Conservation (phyloP, 129 eudicot genomes). For the Mikania micrantha region DNA sequence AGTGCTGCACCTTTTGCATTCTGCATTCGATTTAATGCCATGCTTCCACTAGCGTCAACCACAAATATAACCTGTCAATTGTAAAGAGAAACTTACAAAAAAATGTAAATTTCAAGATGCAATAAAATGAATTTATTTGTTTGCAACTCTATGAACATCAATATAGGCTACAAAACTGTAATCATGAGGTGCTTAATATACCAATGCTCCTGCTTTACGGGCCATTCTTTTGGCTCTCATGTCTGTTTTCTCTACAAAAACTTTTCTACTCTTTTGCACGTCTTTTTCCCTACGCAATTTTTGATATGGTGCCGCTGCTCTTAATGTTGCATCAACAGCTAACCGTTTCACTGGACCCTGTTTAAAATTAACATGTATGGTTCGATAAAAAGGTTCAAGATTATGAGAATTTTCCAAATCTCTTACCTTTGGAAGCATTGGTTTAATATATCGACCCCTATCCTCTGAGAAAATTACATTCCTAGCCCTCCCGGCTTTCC, state of each 20-base stretch:
- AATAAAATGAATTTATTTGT: not conserved
- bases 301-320: constrained; percentile 99
- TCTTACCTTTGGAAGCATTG: constrained; percentile 95
- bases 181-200: constrained; percentile 18
- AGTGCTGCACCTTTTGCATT: constrained; percentile 99
- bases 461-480: constrained; percentile 97
- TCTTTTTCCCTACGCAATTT: constrained; percentile 76
- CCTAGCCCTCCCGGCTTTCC: constrained; percentile 97
- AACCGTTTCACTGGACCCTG: constrained; percentile 95
- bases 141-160: not conserved
- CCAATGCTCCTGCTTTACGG: constrained; percentile 98
- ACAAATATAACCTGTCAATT: constrained; percentile 81
- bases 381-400: not conserved
- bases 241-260: constrained; percentile 86
- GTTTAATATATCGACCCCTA: constrained; percentile 93
- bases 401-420: not conserved
- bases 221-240: constrained; percentile 99
- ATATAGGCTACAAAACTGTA: not conserved
- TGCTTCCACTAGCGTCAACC: constrained; percentile 99
- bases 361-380: constrained; percentile 2
- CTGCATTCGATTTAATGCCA: constrained; percentile 98
- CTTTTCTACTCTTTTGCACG: constrained; percentile 56
- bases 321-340: constrained; percentile 98
- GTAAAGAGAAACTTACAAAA: not conserved
- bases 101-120: not conserved